These are phyloP conservation scores for Lachnum nothofagi DNA, from an alignment of 2,329 filamentous ascomycete species.

Conservation along the genomic window DNA sequence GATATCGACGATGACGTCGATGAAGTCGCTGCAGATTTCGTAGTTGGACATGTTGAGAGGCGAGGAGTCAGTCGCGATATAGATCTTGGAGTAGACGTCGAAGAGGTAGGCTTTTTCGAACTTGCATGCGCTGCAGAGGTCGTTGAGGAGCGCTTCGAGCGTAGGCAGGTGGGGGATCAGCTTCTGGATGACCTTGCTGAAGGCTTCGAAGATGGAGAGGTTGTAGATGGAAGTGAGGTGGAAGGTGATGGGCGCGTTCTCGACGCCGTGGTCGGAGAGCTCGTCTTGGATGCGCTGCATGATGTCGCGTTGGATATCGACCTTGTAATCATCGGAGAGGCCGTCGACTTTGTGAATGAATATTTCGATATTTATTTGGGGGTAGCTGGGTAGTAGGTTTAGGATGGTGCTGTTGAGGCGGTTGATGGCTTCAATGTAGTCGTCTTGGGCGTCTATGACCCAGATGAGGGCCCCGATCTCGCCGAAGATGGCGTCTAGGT, in stretches of 20 bases:
- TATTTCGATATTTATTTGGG: conserved; percentile 93
- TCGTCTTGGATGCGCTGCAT: conserved; percentile 95
- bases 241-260: conserved; percentile 89
- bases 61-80: conserved; percentile 91
- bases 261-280: conserved; percentile 84
- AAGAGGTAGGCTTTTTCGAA: conserved; percentile 99
- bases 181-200: conserved; percentile 97
- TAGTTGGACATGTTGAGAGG: conserved; percentile 94
- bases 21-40: conserved; percentile 97
- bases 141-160: conserved; percentile 89
- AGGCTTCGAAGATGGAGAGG: conserved; percentile 96
- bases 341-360: conserved; percentile 99
- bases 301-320: conserved; percentile 94
- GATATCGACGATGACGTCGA: conserved; percentile 96
- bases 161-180: conserved; percentile 89
- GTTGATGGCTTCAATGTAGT: conserved; percentile 87
- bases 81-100: conserved; percentile 96
- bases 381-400: conserved; percentile 80
- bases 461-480: conserved; percentile 93
- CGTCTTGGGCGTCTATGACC: conserved; percentile 98
- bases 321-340: conserved; percentile 92
- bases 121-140: conserved; percentile 84
- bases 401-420: conserved; percentile 85
- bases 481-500: conserved; percentile 89
- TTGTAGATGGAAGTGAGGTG: conserved; percentile 98